These are phyloP conservation scores for Citrus sp. DNA, from an alignment of 345 rosid genomes.

Conservation along the genomic window DNA sequence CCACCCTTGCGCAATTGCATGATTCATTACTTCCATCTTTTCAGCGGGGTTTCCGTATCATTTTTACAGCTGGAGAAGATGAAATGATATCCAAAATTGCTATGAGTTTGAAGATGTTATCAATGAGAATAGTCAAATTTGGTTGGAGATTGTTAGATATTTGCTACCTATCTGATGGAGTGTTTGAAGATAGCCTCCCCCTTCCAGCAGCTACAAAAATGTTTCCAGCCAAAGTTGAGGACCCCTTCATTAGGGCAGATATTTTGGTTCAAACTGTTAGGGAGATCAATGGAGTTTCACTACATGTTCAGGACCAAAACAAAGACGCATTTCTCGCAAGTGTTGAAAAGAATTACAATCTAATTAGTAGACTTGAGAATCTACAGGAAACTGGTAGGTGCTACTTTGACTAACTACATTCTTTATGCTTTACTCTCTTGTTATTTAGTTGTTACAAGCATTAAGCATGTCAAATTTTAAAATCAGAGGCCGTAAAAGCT, in stretches of 20 bases:
- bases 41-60: constrained; percentile 51
- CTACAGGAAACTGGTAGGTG: constrained; percentile 62
- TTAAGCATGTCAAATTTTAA: background rate
- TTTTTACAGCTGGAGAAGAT: constrained; percentile 43
- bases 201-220: constrained; percentile 62
- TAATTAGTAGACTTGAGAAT: constrained; percentile 56
- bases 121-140: constrained; percentile 56
- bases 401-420: background rate
- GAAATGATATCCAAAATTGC: constrained; percentile 42
- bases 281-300: constrained; percentile 65
- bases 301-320: constrained; percentile 46
- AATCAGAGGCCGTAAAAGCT: background rate
- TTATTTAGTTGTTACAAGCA: background rate
- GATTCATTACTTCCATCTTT: constrained; percentile 85
- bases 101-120: constrained; percentile 68
- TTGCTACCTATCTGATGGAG: constrained; percentile 65
- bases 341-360: constrained; percentile 54
- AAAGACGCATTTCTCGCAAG: constrained; percentile 48
- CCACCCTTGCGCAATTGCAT: constrained; percentile 63
- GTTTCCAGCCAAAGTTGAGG: constrained; percentile 85
- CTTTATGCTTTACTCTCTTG: background rate
- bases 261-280: constrained; percentile 73
- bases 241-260: constrained; percentile 84
- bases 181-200: constrained; percentile 37
- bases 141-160: constrained; percentile 77